phyloP scores from a whole-genome alignment of 75 land plant species.

The Sequoia sempervirens region DNA sequence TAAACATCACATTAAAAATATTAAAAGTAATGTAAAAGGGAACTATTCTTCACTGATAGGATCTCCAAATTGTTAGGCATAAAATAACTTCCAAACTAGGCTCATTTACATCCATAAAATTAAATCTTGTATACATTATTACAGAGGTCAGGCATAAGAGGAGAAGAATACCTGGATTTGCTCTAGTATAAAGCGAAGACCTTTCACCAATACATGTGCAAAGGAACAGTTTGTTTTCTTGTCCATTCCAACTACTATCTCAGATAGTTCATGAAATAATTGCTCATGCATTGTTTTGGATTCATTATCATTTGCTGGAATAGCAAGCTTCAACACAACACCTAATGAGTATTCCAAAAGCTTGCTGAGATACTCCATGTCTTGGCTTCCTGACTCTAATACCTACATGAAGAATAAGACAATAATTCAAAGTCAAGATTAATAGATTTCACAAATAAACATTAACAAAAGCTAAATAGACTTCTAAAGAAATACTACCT shows the following conservation, averaged over 20 bases:
- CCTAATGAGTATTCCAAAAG: conserved; percentile 67
- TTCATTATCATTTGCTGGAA: conserved; percentile 75
- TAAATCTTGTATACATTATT: not conserved
- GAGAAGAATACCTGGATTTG: conserved; percentile 60
- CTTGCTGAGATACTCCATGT: conserved; percentile 59
- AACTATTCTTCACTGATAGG: not conserved
- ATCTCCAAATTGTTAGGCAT: not conserved
- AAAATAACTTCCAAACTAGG: too few species aligned
- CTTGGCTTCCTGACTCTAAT: conserved; percentile 67
- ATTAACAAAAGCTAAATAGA: not conserved
- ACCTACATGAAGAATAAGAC: conserved; percentile 38
- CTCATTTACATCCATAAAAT: not conserved
- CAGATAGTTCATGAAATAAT: conserved; percentile 58
- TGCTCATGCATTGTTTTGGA: conserved; percentile 38
- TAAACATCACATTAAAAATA: not conserved
- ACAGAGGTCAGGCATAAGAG: not conserved
- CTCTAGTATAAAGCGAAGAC: conserved; percentile 75
- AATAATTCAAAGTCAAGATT: not conserved
- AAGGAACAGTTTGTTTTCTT: conserved; percentile 28
- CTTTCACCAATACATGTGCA: conserved; percentile 41
- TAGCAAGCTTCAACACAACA: conserved; percentile 62
- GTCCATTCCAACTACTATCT: conserved; percentile 24
- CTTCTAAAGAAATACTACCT: conserved; percentile 35
- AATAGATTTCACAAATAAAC: not conserved
- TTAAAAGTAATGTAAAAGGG: not conserved